Percentiles rank a stretch among this genome's conserved stretches.
Conservation (phyloP, 2,329 filamentous ascomycete species). For the Penicillium sp. region DNA sequence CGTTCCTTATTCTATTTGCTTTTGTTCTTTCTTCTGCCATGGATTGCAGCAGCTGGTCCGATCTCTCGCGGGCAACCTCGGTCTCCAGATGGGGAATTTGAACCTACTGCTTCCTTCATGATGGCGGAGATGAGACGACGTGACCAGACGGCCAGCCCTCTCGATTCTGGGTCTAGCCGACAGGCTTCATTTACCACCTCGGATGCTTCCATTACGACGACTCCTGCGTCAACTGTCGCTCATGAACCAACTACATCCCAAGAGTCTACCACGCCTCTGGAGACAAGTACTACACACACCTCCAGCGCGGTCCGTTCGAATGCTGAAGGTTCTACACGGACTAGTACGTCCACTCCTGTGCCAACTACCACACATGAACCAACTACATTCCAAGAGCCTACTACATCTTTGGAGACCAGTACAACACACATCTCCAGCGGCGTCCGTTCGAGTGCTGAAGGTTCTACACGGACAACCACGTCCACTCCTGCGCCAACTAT, state of each 20-base stretch:
- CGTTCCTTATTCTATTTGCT: conserved; percentile 8
- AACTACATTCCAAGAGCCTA: not conserved
- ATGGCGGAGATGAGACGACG: not conserved
- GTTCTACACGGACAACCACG: not conserved
- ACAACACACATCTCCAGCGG: not conserved
- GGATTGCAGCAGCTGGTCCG: conserved; percentile 26
- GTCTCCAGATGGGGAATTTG: conserved; percentile 1
- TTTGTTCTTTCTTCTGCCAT: conserved; percentile 15
- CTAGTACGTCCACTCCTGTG: too few relatives aligned
- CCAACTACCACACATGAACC: not conserved
- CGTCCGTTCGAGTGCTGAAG: too few relatives aligned
- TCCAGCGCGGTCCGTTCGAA: too few relatives aligned
- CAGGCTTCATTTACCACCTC: not conserved
- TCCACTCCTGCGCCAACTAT: too few relatives aligned
- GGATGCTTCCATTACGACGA: not conserved
- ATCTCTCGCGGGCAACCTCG: conserved; percentile 21
- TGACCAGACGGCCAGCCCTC: not conserved
- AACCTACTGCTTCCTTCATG: not conserved
- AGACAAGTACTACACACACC: not conserved
- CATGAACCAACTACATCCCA: not conserved
- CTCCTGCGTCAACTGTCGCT: not conserved
- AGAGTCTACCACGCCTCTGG: not conserved
- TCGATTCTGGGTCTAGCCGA: not conserved
- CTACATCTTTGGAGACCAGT: not conserved
- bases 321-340: too few relatives aligned